Evolutionary conservation across 2,329 filamentous ascomycete genomes (phyloP).

Genomic region (Aspergillus novofumigatus): DNA sequence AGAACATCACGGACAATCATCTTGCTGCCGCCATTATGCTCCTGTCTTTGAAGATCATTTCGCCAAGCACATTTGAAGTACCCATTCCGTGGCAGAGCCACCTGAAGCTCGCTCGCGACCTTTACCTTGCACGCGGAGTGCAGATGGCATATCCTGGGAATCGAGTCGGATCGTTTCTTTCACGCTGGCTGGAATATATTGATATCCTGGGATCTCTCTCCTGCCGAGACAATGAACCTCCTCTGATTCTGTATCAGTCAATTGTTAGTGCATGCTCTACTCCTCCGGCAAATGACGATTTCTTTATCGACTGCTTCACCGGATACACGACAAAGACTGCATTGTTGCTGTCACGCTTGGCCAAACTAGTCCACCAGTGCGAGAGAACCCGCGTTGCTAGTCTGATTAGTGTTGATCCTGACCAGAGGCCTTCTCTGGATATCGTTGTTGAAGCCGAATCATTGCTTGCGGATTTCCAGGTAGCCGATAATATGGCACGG

Average conservation of each 20-base stretch:
- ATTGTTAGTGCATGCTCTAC: constrained; percentile 45
- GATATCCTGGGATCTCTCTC: constrained; percentile 71
- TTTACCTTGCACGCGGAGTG: constrained; percentile 65
- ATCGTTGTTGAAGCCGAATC: constrained; percentile 55
- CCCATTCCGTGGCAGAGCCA: constrained; percentile 77
- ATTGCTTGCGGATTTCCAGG: constrained; percentile 59
- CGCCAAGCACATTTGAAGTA: constrained; percentile 75
- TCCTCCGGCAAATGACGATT: constrained; percentile 56
- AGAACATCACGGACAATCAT: constrained; percentile 66
- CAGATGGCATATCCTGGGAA: constrained; percentile 50
- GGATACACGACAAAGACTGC: constrained; percentile 72
- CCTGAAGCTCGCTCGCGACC: constrained; percentile 68
- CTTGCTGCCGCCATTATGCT: constrained; percentile 82
- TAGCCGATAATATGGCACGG: constrained; percentile 46
- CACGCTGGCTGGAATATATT: constrained; percentile 79
- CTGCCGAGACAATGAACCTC: constrained; percentile 53
- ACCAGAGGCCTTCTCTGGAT: constrained; percentile 57
- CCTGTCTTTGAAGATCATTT: constrained; percentile 77
- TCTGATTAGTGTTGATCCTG: constrained; percentile 45
- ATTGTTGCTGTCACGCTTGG: constrained; percentile 66
- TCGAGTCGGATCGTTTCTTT: constrained; percentile 68
- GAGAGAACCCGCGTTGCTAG: constrained; percentile 62
- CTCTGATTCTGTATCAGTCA: constrained; percentile 50
- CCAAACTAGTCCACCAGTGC: constrained; percentile 65
- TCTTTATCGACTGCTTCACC: constrained; percentile 73